Evolutionary conservation across 495 filamentous ascomycete species (phyloP), one percentile per base, ranked within the genome.

Genomic region (Amniculicola lignicola): DNA sequence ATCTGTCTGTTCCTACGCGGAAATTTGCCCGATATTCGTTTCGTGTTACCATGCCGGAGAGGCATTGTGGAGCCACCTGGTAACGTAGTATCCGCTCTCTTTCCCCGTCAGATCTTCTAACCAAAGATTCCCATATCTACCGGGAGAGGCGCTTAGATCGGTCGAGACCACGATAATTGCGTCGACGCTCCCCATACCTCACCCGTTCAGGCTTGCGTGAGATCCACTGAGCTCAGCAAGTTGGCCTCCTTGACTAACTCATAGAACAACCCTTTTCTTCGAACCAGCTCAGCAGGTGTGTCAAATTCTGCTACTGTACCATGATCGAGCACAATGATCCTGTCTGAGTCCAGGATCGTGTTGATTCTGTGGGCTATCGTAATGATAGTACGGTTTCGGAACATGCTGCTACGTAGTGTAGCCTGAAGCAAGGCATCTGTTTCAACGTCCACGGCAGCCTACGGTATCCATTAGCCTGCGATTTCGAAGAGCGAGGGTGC

Each of bases 291-390:
- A 0, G 59, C 54, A 3, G 73, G 73, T 0, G 70, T 73, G 52
- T 76, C 73, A 47, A 75, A 76, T 49, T 76, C 73, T 19, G 67
- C 70, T 27, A 76, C 73, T 21, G 57, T 59, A n/a, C 81, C 80
- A 70, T 79, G 72, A 70, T 94, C 87, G 1, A 97, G 80, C 37
- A 97, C 90, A 35, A 96, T 82, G 48, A 97, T 90, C 19, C 89
- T 79, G 70, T 97, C 90, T 23, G 85, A 89, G 72, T 96, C 90
- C 16, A 96, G 81, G 67, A 97, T 95, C 16, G 90, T 97, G 73
- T 96, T 95, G 72, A 99, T 94, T 37, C 93, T 82, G 70, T 98
- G 93, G 42, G 93, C 93, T 65, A 98, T 95, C 0, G 94, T 97
- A 65, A 99, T 90, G 69, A 99, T 97, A 15, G 94, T 99, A 16